phyloP scores from a whole-genome alignment of 2,329 filamentous ascomycete genomes.

The Monosporascus ibericus region DNA sequence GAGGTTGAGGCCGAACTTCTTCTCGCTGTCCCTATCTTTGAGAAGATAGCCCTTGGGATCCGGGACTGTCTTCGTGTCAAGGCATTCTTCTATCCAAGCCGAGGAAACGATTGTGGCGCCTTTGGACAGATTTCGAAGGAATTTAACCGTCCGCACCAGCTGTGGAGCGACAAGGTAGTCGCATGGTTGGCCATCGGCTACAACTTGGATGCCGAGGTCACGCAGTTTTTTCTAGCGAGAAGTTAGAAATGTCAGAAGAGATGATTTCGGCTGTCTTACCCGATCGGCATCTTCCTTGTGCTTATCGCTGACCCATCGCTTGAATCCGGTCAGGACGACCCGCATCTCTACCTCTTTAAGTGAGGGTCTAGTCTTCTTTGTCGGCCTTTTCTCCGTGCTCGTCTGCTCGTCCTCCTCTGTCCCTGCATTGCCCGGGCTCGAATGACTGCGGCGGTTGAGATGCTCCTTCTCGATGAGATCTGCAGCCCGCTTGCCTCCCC shows the following conservation, averaged over 20 bases:
- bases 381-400: slow-evolving; percentile 46
- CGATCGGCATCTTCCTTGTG: slow-evolving; percentile 74
- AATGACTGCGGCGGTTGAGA: slow-evolving; percentile 27
- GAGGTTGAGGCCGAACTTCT: slow-evolving; percentile 63
- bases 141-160: slow-evolving; percentile 87
- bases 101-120: slow-evolving; percentile 73
- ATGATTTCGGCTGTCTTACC: slow-evolving; percentile 43
- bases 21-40: slow-evolving; percentile 66
- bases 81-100: slow-evolving; percentile 70
- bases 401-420: slow-evolving; percentile 21
- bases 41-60: slow-evolving; percentile 61
- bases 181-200: slow-evolving; percentile 67
- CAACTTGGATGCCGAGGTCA: slow-evolving; percentile 74
- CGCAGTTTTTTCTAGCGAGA: slow-evolving; percentile 66
- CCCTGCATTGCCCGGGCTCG: slow-evolving; percentile 28
- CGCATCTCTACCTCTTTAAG: slow-evolving; percentile 64
- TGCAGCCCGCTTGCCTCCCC: slow-evolving; percentile 58
- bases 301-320: slow-evolving; percentile 69
- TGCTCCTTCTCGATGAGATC: slow-evolving; percentile 49
- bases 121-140: slow-evolving; percentile 78
- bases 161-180: slow-evolving; percentile 84
- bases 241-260: slow-evolving; percentile 9
- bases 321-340: slow-evolving; percentile 78
- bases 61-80: slow-evolving; percentile 62
- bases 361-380: slow-evolving; percentile 57